phyloP scores from a whole-genome alignment of 192 early-diverging fungal genomes.

The Lunasporangiospora selenospora region DNA sequence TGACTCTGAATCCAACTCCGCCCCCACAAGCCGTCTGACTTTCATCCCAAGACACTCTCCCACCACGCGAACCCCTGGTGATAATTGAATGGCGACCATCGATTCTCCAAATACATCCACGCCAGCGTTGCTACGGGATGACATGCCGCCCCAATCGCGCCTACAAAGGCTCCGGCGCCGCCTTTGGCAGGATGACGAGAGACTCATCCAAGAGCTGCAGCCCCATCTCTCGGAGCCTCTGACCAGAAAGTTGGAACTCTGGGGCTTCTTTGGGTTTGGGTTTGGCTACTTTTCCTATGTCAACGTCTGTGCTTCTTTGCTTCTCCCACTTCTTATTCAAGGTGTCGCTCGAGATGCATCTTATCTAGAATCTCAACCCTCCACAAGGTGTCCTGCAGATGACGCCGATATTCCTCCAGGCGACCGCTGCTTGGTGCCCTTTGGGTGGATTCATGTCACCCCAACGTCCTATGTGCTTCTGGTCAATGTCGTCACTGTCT shows the following conservation, averaged over 20 bases:
- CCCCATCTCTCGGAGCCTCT: conserved; percentile 13
- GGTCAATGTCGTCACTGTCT: conserved; percentile 27
- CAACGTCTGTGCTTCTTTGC: conserved; percentile 28
- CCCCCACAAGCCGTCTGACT: no score
- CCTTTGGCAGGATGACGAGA: conserved; percentile 23
- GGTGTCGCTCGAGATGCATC: conserved; percentile 17
- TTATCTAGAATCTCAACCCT: conserved; percentile 20
- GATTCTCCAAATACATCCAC: no score
- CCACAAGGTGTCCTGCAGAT: conserved; percentile 9
- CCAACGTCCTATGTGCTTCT: conserved; percentile 43
- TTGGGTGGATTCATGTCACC: conserved; percentile 34
- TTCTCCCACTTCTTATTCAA: conserved; percentile 36
- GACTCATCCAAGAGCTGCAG: conserved; percentile 12
- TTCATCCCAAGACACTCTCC: no score
- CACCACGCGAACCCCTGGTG: no score
- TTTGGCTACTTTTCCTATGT: conserved; percentile 34
- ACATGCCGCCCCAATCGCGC: no score
- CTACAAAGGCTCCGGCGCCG: conserved; percentile 12
- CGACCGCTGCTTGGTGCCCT: conserved; percentile 29
- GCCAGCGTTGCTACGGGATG: no score
- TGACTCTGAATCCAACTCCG: no score
- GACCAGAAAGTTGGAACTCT: conserved; percentile 30
- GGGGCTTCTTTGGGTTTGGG: conserved; percentile 43
- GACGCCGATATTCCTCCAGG: conserved; percentile 19
- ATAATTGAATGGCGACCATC: no score